Percentiles rank a stretch among this genome's conserved stretches.
These are phyloP conservation scores for Lupinus albus DNA, from an alignment of 306 rosid species.

Conservation along the genomic window DNA sequence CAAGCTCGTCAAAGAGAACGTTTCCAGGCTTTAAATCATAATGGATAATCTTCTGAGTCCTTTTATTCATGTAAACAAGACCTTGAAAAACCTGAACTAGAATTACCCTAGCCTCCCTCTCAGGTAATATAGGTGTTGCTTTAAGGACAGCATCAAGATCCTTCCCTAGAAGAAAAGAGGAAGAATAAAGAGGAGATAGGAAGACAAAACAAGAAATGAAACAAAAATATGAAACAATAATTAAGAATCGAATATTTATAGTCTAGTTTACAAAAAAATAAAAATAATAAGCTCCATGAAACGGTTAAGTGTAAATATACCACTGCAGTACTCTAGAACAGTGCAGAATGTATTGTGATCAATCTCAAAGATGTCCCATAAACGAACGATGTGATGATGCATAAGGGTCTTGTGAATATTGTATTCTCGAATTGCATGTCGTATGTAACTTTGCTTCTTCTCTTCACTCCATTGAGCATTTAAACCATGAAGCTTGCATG, in stretches of 20 bases:
- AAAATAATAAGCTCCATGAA: conserved; percentile 36
- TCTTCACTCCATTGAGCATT: conserved; percentile 99
- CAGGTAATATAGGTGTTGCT: conserved; percentile 88
- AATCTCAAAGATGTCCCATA: conserved; percentile 99
- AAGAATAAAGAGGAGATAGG: conserved; percentile 15
- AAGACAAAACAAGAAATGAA: conserved; percentile 19
- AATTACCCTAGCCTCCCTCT: conserved; percentile 91
- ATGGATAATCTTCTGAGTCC: conserved; percentile 91
- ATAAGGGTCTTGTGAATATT: conserved; percentile 95
- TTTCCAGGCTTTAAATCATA: conserved; percentile 99
- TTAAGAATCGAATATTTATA: conserved; percentile 10
- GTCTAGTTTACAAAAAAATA: neutral
- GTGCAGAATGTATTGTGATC: conserved; percentile 98
- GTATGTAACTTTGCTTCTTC: conserved; percentile 98
- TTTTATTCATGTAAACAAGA: conserved; percentile 87
- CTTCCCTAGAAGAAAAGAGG: conserved; percentile 65
- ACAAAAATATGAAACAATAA: neutral
- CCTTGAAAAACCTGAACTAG: conserved; percentile 93
- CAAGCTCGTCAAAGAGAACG: conserved; percentile 93
- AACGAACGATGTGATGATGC: conserved; percentile 93
- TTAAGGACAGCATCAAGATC: conserved; percentile 97
- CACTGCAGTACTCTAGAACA: conserved; percentile 90
- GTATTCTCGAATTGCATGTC: conserved; percentile 97
- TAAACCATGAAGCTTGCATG: conserved; percentile 98
- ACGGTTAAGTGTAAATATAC: conserved; percentile 45